Base-by-base conservation (phyloP, 176 grass and related monocot genomes). In the Carex pumila region DNA sequence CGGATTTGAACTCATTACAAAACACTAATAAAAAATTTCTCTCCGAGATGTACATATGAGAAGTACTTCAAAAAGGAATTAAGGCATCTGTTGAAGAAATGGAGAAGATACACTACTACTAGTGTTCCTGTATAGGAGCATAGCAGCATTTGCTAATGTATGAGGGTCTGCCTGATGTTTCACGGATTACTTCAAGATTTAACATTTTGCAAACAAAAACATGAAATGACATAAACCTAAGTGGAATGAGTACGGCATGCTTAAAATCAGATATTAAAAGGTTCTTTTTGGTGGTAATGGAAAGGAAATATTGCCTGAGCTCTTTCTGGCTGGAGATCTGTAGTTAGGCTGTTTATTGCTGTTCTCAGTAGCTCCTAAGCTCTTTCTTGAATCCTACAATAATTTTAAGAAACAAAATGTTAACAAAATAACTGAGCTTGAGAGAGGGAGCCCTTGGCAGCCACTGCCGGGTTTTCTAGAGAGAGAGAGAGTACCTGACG, bases 291-390 rank as follows among this genome's bases (percentile, higher is more conserved):
- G 29, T 55, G 61, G 43, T 61, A 73, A 19, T 65, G 34, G 25
- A 82, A 29, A 85, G 39, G 12, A 84, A 85, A 83, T 80, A 29
- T 88, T 95, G 56, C 96, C 93, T 89, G 87, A 85, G 65, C 86
- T 95, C 84, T 91, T 94, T 88, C 89, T 91, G 72, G 90, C 87
- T 13, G 85, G 75, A 82, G 91, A 87, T 29, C 87, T 84, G 74
- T 83, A 87, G 9, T n/a, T 89, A 81, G 79, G 81, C 61, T 85
- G 78, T 86, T 88, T 95, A 39, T 54, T 87, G 79, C 60, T 89
- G 82, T 81, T 95, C 75, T 93, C 91, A 0, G 84, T 85, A 45
- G 91, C 31, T 56, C 85, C 91, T 64, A 79, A 85, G 80, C 15
- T 89, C 84, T 93, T 99, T 31, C 85, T 89, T 25, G 88, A 71